These are phyloP conservation scores for Cokeromyces recurvatus DNA, from an alignment of 371 early-diverging fungal genomes.

Conservation along the genomic window DNA sequence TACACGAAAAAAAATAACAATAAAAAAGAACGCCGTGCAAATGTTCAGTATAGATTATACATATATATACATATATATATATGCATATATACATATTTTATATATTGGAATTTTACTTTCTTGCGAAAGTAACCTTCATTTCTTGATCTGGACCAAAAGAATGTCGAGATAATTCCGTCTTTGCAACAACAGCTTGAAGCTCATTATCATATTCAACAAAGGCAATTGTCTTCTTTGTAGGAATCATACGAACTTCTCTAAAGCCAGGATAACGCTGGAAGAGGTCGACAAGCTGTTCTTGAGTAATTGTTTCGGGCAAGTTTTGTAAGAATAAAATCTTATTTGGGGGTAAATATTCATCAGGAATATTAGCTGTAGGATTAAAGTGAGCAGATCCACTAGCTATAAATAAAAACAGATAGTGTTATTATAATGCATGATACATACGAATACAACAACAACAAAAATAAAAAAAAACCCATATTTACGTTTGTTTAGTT, in stretches of 20 bases:
- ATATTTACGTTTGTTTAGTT: too few relatives aligned
- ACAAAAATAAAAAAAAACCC: too few relatives aligned
- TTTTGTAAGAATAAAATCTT: constrained; percentile 89
- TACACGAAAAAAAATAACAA: too few relatives aligned
- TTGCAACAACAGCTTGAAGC: constrained; percentile 74
- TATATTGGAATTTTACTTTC: constrained; percentile 43
- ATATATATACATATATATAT: too few relatives aligned
- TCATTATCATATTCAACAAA: constrained; percentile 93
- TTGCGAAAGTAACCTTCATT: constrained; percentile 83
- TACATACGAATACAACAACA: too few relatives aligned
- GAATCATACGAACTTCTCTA: constrained; percentile 86
- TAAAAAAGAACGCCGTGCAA: too few relatives aligned
- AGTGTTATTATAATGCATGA: too few relatives aligned
- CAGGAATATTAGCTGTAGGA: constrained; percentile 52
- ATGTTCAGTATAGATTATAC: too few relatives aligned
- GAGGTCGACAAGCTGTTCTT: constrained; percentile 55
- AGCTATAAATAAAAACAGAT: background rate
- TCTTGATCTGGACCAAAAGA: constrained; percentile 65
- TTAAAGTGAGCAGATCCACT: constrained; percentile 5
- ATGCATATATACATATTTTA: too few relatives aligned
- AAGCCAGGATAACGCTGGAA: constrained; percentile 82
- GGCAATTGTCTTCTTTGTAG: constrained; percentile 81
- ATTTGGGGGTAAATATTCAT: constrained; percentile 77
- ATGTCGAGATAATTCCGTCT: constrained; percentile 73
- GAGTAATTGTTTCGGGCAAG: constrained; percentile 72